These are phyloP conservation scores for Betula pendula DNA, from an alignment of 306 rosid species.

Conservation along the genomic window DNA sequence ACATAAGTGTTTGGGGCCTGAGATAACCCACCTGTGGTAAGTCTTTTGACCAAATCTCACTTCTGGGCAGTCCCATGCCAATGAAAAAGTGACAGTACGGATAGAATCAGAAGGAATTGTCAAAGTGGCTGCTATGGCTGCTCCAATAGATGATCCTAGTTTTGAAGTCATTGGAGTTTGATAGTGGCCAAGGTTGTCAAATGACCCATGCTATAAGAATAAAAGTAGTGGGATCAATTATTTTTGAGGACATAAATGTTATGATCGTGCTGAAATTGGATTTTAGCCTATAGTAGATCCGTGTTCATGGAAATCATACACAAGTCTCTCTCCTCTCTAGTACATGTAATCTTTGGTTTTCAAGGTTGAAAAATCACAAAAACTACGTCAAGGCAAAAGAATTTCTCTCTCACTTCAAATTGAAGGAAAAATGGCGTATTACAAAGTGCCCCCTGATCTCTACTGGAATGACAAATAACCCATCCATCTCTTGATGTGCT, in stretches of 20 bases:
- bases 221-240: slow-evolving; percentile 8
- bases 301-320: background rate
- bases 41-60: slow-evolving; percentile 62
- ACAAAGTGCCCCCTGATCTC: background rate
- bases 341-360: background rate
- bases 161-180: slow-evolving; percentile 59
- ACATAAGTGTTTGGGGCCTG: background rate
- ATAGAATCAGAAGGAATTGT: slow-evolving; percentile 60
- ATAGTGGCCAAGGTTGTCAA: slow-evolving; percentile 56
- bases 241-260: background rate
- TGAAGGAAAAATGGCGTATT: background rate
- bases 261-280: background rate
- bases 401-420: slow-evolving; percentile 3
- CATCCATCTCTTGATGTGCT: background rate
- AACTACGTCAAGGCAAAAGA: background rate
- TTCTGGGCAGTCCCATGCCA: slow-evolving; percentile 98
- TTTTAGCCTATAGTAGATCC: background rate
- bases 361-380: background rate
- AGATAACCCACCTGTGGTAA: slow-evolving; percentile 68
- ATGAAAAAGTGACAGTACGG: slow-evolving; percentile 77
- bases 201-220: slow-evolving; percentile 74
- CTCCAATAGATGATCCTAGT: slow-evolving; percentile 91
- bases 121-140: slow-evolving; percentile 89
- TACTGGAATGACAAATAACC: background rate
- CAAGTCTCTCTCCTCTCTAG: background rate